These are phyloP conservation scores for Psilocybe tampanensis DNA, from an alignment of 768 basidiomycete genomes.

Conservation along the genomic window DNA sequence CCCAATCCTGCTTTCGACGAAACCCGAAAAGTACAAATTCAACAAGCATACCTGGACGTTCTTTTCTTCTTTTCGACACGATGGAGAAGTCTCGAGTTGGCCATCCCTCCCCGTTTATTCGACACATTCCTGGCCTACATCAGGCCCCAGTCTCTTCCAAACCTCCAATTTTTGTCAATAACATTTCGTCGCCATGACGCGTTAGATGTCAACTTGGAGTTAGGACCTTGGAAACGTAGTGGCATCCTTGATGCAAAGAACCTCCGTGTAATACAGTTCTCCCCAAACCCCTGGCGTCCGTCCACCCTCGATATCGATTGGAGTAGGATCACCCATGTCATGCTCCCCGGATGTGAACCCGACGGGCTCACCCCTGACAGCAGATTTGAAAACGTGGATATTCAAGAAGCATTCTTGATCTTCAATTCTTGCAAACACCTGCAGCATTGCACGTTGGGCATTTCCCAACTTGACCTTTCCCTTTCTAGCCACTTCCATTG, in stretches of 20 bases:
- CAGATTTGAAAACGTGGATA: too few species aligned
- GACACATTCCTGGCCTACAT: background rate
- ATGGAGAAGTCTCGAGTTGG: background rate
- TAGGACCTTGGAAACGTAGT: background rate
- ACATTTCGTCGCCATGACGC: background rate
- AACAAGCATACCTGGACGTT: background rate
- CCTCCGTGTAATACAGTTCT: background rate
- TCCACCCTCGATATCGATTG: background rate
- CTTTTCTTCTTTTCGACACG: background rate
- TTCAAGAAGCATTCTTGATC: too few species aligned
- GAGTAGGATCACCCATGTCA: background rate
- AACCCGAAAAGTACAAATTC: too few species aligned
- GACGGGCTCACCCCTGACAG: too few species aligned
- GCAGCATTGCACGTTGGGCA: too few species aligned
- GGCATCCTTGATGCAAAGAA: background rate
- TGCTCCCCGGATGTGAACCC: background rate
- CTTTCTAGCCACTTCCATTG: too few species aligned
- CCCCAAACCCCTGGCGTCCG: background rate
- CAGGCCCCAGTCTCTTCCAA: background rate
- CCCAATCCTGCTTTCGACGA: too few species aligned
- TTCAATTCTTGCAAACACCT: too few species aligned
- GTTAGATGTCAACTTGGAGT: too few species aligned
- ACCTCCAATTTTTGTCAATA: background rate
- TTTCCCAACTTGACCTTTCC: too few species aligned
- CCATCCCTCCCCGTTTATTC: background rate